A percentile compares a stretch with the other conserved stretches of the same genome.
These are phyloP conservation scores for Lachnellula willkommii DNA, from an alignment of 2,329 filamentous ascomycete genomes.

Conservation along the genomic window DNA sequence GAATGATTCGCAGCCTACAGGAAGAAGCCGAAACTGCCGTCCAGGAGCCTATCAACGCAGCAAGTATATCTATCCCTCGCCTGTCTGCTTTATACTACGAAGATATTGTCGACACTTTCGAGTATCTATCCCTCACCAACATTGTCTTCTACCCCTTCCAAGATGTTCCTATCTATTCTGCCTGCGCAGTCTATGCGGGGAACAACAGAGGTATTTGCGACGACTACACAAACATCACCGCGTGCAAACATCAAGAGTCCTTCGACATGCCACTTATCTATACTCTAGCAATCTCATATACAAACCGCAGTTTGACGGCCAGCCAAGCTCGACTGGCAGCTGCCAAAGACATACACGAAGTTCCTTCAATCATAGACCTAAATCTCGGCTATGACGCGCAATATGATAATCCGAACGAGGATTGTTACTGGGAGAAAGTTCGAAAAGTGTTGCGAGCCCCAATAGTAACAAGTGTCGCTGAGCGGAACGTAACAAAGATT, in stretches of 20 bases:
- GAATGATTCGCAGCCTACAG: too few species aligned
- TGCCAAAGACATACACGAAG: too few species aligned
- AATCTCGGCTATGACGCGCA: too few species aligned
- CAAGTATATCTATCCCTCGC: too few species aligned
- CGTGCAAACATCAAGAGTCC: background rate
- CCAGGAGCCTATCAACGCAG: too few species aligned
- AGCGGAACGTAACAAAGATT: background rate
- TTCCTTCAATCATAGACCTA: too few species aligned
- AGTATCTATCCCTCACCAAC: background rate
- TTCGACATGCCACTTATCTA: background rate
- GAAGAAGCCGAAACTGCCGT: too few species aligned
- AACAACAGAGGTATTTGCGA: background rate
- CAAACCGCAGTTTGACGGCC: too few species aligned
- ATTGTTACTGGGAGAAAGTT: background rate
- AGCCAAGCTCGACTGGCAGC: too few species aligned
- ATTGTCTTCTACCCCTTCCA: background rate
- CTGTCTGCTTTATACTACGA: background rate
- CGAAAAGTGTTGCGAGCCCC: background rate
- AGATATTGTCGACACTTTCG: background rate
- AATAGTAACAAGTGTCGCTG: background rate
- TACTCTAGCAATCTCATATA: too few species aligned
- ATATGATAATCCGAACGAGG: background rate
- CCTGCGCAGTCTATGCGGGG: background rate
- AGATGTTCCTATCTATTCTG: background rate
- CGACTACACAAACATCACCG: background rate